A percentile compares a stretch with the other conserved stretches of the same genome.
These are phyloP conservation scores for Aspergillus phoenicis DNA, from an alignment of 2,329 filamentous ascomycete genomes.

Conservation along the genomic window DNA sequence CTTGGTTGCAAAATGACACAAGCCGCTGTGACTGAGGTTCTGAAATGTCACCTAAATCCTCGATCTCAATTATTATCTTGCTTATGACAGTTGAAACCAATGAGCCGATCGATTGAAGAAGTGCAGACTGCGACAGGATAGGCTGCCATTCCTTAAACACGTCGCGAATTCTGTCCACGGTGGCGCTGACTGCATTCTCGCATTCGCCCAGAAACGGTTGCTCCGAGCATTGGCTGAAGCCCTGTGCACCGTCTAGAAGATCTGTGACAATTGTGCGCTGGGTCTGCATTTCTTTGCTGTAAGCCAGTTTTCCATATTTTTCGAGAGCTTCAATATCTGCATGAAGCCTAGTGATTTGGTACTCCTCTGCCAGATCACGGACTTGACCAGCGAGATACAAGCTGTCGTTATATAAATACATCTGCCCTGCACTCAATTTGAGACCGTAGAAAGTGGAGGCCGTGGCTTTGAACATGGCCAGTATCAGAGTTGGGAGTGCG, in stretches of 20 bases:
- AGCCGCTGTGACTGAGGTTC: constrained; percentile 64
- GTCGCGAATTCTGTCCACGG: constrained; percentile 59
- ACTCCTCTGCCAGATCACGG: constrained; percentile 50
- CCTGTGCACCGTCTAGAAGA: constrained; percentile 64
- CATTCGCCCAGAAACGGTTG: constrained; percentile 63
- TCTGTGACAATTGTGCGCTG: constrained; percentile 65
- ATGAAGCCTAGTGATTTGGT: constrained; percentile 53
- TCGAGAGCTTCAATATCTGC: constrained; percentile 59
- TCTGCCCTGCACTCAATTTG: constrained; percentile 55
- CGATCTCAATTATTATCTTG: constrained; percentile 64
- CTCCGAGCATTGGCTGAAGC: constrained; percentile 61
- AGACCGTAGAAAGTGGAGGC: constrained; percentile 50
- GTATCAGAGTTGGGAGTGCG: constrained; percentile 49
- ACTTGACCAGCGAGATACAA: constrained; percentile 60
- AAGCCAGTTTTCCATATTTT: constrained; percentile 62
- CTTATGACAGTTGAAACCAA: constrained; percentile 59
- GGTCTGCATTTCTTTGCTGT: constrained; percentile 66
- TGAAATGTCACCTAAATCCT: constrained; percentile 65
- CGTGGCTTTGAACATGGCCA: constrained; percentile 55
- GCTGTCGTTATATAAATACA: constrained; percentile 68
- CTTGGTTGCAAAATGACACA: constrained; percentile 58
- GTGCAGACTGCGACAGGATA: constrained; percentile 61
- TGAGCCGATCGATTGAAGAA: constrained; percentile 64
- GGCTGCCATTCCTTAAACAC: constrained; percentile 60
- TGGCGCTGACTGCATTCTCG: constrained; percentile 61